Percentiles rank a stretch among this genome's conserved stretches.
Evolutionary conservation across 306 rosid genomes (phyloP).

Genomic region (Lathyrus tuberosus): DNA sequence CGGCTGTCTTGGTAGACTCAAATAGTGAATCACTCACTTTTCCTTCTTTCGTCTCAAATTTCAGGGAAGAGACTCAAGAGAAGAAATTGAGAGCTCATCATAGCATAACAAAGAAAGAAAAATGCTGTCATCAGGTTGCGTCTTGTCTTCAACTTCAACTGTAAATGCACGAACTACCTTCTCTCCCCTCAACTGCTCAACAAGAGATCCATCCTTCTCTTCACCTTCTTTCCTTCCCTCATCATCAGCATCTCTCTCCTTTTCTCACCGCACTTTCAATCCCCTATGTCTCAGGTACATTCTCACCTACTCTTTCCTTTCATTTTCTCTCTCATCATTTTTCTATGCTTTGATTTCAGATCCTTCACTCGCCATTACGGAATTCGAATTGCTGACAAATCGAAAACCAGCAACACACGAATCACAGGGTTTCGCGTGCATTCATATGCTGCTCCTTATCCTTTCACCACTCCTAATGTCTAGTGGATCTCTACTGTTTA

Average conservation of each 20-base stretch:
- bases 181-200: constrained; percentile 12
- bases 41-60: neutral
- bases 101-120: neutral
- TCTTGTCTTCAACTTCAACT: constrained; percentile 12
- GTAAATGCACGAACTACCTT: constrained; percentile 1
- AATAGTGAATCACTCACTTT: neutral
- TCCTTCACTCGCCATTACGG: constrained; percentile 40
- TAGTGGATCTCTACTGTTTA: constrained; percentile 70
- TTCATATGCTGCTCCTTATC: constrained; percentile 60
- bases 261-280: constrained; percentile 38
- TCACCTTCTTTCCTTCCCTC: neutral
- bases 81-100: neutral
- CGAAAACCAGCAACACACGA: constrained; percentile 16
- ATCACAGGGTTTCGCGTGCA: constrained; percentile 43
- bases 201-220: neutral
- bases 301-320: neutral
- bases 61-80: neutral
- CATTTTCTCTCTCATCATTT: neutral
- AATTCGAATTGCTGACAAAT: constrained; percentile 25
- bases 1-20: neutral
- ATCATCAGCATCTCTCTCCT: constrained; percentile 11
- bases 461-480: constrained; percentile 55
- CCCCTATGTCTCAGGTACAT: constrained; percentile 25
- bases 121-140: constrained; percentile 32
- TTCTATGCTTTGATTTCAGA: constrained; percentile 37